phyloP scores from a whole-genome alignment of 495 filamentous ascomycete genomes.

The Talaromyces trachyspermus region DNA sequence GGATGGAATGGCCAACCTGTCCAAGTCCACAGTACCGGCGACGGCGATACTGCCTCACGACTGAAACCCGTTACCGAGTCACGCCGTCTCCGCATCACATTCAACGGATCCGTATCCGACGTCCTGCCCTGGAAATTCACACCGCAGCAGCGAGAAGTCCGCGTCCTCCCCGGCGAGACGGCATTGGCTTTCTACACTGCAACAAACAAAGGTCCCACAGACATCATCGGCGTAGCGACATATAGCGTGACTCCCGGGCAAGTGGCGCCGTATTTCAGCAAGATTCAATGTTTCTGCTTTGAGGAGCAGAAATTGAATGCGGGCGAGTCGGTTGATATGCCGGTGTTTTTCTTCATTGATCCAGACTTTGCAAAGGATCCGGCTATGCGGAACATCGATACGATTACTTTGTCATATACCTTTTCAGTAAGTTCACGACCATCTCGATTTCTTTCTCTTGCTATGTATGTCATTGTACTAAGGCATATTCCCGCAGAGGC shows the following conservation, averaged over 20 bases:
- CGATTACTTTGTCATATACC: constrained; percentile 91
- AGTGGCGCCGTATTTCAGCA: constrained; percentile 96
- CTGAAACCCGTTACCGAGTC: constrained; percentile 73
- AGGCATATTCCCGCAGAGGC: constrained; percentile 49
- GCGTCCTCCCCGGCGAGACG: constrained; percentile 91
- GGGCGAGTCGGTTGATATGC: constrained; percentile 98
- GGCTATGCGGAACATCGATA: constrained; percentile 88
- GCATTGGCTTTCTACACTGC: constrained; percentile 97
- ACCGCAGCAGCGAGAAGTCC: constrained; percentile 94
- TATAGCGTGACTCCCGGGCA: constrained; percentile 95
- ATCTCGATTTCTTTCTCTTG: background rate
- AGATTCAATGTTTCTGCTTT: constrained; percentile 99
- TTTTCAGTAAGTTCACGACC: constrained; percentile 78
- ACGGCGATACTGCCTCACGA: constrained; percentile 59
- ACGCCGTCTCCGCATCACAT: constrained; percentile 88
- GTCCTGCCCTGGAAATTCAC: constrained; percentile 95
- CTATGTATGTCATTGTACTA: constrained; percentile 12
- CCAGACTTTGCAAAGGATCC: constrained; percentile 89
- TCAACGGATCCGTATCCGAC: constrained; percentile 90
- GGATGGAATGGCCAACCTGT: constrained; percentile 94
- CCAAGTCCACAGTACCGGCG: constrained; percentile 61
- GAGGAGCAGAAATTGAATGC: constrained; percentile 93
- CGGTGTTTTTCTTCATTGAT: constrained; percentile 98
- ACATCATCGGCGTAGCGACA: constrained; percentile 97
- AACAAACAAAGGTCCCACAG: constrained; percentile 76